Evolutionary conservation across 129 eudicot species (phyloP).

Genomic region (Flaveria sonorensis): DNA sequence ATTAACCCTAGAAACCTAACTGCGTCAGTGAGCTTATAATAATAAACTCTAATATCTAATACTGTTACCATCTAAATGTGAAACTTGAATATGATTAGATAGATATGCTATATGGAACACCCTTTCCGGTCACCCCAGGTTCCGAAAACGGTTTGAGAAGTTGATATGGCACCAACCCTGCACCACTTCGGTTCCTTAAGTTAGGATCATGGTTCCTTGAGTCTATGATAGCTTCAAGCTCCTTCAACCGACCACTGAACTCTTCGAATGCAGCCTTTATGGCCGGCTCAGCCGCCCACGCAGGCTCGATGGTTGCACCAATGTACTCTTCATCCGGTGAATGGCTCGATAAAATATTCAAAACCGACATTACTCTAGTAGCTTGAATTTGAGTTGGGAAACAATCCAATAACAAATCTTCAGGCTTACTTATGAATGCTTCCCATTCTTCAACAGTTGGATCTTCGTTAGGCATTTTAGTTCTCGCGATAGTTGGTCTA

Average conservation of each 20-base stretch:
- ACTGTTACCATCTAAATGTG: neutral
- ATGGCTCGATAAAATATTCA: slow-evolving; percentile 35
- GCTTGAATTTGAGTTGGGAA: slow-evolving; percentile 40
- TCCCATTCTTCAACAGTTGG: slow-evolving; percentile 35
- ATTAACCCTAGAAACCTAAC: too few species aligned
- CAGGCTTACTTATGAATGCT: slow-evolving; percentile 28
- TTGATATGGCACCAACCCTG: slow-evolving; percentile 40
- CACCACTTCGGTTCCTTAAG: slow-evolving; percentile 38
- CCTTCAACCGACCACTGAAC: slow-evolving; percentile 25
- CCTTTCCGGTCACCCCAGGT: slow-evolving; percentile 45
- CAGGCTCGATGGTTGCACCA: slow-evolving; percentile 27
- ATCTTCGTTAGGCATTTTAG: slow-evolving; percentile 43
- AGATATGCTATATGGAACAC: slow-evolving; percentile 50
- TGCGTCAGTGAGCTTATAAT: too few species aligned
- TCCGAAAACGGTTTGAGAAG: slow-evolving; percentile 44
- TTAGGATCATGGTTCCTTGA: slow-evolving; percentile 30
- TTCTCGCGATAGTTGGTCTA: slow-evolving; percentile 39
- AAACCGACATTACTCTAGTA: slow-evolving; percentile 33
- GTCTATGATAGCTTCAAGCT: slow-evolving; percentile 29
- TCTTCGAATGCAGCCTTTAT: slow-evolving; percentile 33
- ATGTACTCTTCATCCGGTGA: slow-evolving; percentile 44
- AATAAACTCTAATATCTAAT: too few species aligned
- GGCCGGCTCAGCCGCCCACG: slow-evolving; percentile 37
- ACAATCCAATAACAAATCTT: slow-evolving; percentile 25
- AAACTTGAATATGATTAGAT: slow-evolving; percentile 24